These are phyloP conservation scores for Pharus latifolius DNA, from an alignment of 176 grass and related monocot species.

Conservation along the genomic window DNA sequence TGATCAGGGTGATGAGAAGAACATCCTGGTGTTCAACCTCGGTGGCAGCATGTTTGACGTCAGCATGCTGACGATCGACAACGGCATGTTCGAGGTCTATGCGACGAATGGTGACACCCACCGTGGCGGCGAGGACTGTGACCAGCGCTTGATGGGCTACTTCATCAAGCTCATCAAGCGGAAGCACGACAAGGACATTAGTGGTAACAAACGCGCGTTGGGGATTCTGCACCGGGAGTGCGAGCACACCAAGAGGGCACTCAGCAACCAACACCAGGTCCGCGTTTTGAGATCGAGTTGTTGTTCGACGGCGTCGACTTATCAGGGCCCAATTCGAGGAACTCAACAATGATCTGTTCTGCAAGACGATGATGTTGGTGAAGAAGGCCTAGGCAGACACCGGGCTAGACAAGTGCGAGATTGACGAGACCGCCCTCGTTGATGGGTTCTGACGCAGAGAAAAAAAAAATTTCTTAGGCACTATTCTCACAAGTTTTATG, in stretches of 20 bases:
- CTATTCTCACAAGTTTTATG: too few species aligned
- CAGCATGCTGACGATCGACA: slow-evolving; percentile 20
- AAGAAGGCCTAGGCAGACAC: slow-evolving; percentile 5
- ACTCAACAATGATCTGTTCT: not conserved
- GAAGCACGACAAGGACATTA: not conserved
- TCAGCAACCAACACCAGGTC: not conserved
- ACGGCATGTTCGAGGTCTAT: slow-evolving; percentile 22
- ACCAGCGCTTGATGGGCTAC: not conserved
- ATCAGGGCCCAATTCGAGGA: not conserved
- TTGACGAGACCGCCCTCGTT: slow-evolving; percentile 5
- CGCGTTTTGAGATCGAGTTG: slow-evolving; percentile 1
- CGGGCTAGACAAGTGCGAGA: not conserved
- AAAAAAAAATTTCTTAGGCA: too few species aligned
- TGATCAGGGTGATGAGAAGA: slow-evolving; percentile 18
- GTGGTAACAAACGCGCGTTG: not conserved
- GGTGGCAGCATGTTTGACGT: slow-evolving; percentile 30
- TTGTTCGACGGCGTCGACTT: not conserved
- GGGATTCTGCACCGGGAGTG: not conserved
- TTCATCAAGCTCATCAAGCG: not conserved
- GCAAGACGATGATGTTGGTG: slow-evolving; percentile 3
- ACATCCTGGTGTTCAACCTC: slow-evolving; percentile 29
- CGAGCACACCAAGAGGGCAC: slow-evolving; percentile 2
- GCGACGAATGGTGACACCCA: slow-evolving; percentile 23
- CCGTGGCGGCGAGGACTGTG: slow-evolving; percentile 3
- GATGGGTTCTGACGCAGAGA: too few species aligned